A percentile compares a stretch with the other conserved stretches of the same genome.
These are phyloP conservation scores for Auricularia sp. DNA, from an alignment of 768 basidiomycete species.

Conservation along the genomic window DNA sequence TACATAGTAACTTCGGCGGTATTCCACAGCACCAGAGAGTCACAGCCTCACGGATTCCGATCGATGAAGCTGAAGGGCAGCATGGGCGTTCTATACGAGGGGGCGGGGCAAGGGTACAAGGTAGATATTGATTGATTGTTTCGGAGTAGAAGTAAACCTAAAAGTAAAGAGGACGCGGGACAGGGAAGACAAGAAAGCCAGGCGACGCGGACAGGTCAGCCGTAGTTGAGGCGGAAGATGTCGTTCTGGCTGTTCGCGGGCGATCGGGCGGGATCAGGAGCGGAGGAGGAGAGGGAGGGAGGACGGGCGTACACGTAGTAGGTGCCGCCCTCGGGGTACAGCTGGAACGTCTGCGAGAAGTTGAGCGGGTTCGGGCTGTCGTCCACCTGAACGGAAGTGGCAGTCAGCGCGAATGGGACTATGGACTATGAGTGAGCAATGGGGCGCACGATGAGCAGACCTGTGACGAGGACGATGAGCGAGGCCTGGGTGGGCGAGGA, in stretches of 20 bases:
- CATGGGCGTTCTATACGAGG: no score
- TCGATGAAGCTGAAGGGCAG: no score
- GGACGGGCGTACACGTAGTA: conserved; percentile 71
- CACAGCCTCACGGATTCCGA: no score
- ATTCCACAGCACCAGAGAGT: no score
- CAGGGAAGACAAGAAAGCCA: no score
- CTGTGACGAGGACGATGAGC: conserved; percentile 82
- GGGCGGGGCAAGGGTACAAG: no score
- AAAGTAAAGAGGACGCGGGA: no score
- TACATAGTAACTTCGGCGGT: no score
- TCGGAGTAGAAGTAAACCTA: no score
- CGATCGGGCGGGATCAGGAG: conserved; percentile 7
- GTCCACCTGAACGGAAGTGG: conserved; percentile 51
- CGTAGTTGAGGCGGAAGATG: conserved; percentile 85
- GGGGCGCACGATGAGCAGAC: conserved; percentile 55
- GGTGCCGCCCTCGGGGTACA: conserved; percentile 60
- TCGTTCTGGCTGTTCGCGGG: conserved; percentile 56
- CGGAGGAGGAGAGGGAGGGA: background rate
- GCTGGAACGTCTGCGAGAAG: conserved; percentile 91
- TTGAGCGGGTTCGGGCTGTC: conserved; percentile 68
- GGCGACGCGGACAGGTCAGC: conserved; percentile 18
- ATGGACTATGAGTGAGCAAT: no score
- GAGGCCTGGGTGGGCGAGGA: conserved; percentile 48
- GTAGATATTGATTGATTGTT: no score
- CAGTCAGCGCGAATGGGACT: no score